These are phyloP conservation scores for Erigeron philadelphicus DNA, from an alignment of 140 eudicot genomes.

Conservation along the genomic window DNA sequence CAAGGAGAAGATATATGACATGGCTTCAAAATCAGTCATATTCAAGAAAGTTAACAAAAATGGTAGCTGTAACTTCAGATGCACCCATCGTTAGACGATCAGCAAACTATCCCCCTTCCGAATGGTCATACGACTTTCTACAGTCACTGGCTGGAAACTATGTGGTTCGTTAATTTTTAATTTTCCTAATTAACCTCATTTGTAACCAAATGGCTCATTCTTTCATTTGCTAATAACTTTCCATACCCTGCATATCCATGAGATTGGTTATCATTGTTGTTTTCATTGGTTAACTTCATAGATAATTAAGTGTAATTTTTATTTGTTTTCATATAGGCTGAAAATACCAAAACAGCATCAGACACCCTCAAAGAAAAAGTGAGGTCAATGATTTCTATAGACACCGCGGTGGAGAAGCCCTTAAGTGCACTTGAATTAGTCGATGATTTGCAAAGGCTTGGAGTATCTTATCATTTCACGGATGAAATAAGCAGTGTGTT, in stretches of 20 bases:
- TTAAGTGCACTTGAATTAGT: slow-evolving; percentile 36
- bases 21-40: slow-evolving; percentile 4
- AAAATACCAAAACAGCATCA: slow-evolving; percentile 18
- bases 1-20: not conserved
- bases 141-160: slow-evolving; percentile 32
- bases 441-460: slow-evolving; percentile 50
- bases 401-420: slow-evolving; percentile 14
- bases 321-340: slow-evolving; percentile 29
- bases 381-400: slow-evolving; percentile 15
- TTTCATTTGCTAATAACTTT: too few relatives aligned
- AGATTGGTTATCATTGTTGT: not conserved
- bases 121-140: slow-evolving; percentile 45
- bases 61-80: slow-evolving; percentile 9
- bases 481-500: slow-evolving; percentile 34
- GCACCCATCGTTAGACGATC: slow-evolving; percentile 32
- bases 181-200: not conserved
- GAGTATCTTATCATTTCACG: slow-evolving; percentile 42
- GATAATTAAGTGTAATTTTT: not conserved
- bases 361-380: slow-evolving; percentile 30
- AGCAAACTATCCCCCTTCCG: slow-evolving; percentile 56
- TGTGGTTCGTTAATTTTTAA: slow-evolving; percentile 22
- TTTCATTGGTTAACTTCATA: not conserved
- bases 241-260: not conserved
- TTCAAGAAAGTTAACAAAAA: not conserved
- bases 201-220: not conserved